phyloP scores from a whole-genome alignment of 2,329 filamentous ascomycete species.

The Colletotrichum karsti region DNA sequence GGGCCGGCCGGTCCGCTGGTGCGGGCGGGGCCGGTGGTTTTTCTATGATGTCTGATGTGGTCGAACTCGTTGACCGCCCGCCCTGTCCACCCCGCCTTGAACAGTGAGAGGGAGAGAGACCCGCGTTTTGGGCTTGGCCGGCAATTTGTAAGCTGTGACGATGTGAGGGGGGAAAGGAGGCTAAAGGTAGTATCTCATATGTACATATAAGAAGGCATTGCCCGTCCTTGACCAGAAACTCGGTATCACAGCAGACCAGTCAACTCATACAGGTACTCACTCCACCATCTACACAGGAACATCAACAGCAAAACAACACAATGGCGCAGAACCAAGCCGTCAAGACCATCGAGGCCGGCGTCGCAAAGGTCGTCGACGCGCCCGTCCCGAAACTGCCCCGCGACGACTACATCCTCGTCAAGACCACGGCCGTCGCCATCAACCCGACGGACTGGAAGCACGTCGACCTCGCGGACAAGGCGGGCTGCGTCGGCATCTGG shows the following conservation, averaged over 20 bases:
- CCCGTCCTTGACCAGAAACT: too few relatives aligned
- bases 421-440: slow-evolving; percentile 43
- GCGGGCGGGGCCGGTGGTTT: background rate
- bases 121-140: background rate
- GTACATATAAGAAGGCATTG: too few relatives aligned
- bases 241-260: too few relatives aligned
- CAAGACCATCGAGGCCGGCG: slow-evolving; percentile 27
- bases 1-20: background rate
- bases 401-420: slow-evolving; percentile 42
- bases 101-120: too few relatives aligned
- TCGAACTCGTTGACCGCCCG: too few relatives aligned
- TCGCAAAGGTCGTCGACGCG: slow-evolving; percentile 40
- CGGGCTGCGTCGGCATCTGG: slow-evolving; percentile 30
- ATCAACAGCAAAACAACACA: too few relatives aligned
- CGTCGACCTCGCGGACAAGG: slow-evolving; percentile 33
- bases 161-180: background rate
- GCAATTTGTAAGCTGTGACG: slow-evolving; percentile 28
- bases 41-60: slow-evolving; percentile 9
- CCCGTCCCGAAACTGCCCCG: slow-evolving; percentile 31
- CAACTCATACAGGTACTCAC: too few relatives aligned
- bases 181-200: background rate
- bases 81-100: background rate
- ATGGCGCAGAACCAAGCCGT: slow-evolving; percentile 30
- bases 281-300: too few relatives aligned
- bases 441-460: slow-evolving; percentile 48